Base-by-base conservation (phyloP, 345 rosid species). In the Eucalyptus viminalis region DNA sequence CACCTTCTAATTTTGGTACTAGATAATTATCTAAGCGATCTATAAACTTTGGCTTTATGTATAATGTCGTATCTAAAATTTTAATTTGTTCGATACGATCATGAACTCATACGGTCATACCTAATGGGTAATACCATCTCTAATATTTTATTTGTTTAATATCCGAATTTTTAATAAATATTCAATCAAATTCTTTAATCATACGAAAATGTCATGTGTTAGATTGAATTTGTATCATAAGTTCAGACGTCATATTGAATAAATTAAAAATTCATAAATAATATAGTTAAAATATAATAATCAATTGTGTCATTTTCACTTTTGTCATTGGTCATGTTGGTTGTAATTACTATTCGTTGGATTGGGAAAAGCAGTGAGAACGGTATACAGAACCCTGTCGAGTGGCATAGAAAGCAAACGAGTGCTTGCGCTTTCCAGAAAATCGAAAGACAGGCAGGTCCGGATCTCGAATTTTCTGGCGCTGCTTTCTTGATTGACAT, bases 41-140 rank as follows among this genome's bases (percentile, higher is more conserved):
- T 22, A 56, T 24, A 24, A 56, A 24, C 12, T 56, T 56, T 56
- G 0, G 3, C 29, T 22, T 10, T 9, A 56, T 9, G 29, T 56
- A 9, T 22, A 56, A 56, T 4, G 14, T 10, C 6, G 6, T 5
- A 9, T 9, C 6, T 56, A 22, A 24, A 56, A 9, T 24, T 56
- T 24, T 56, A 24, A 22, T 56, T 24, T 56, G 6, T 56, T 25
- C 2, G 3, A 56, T 56, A 4, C 1, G 2, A 1, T 24, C 3
- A 24, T 0, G 0, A 56, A 56, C 62, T 56, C 6, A 43, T 43
- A 43, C 43, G 7, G 43, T 43, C 43, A 43, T 43, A 7, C 1
- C 24, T 24, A 53, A 53, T 19, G 5, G 2, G 24, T 19, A 53
- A 21, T 53, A 25, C 0, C 2, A 0, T 21, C 25, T 0, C 2